Percentiles rank a stretch among this genome's conserved stretches.
These are phyloP conservation scores for Shiraia sp. DNA, from an alignment of 2,329 filamentous ascomycete species.

Conservation along the genomic window DNA sequence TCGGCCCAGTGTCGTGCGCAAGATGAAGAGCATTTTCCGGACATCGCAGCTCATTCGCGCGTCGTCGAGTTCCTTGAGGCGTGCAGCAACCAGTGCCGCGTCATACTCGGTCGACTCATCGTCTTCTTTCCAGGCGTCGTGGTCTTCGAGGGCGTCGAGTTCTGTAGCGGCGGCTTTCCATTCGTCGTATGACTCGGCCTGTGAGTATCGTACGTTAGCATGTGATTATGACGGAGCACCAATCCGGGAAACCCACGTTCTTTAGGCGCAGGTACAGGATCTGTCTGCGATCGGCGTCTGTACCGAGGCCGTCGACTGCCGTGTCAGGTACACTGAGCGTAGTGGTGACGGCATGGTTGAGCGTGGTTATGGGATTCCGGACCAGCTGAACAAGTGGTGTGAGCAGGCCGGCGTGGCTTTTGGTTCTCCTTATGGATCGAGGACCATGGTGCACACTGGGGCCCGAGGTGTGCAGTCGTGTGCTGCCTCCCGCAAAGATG, in stretches of 20 bases:
- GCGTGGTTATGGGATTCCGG: slow-evolving; percentile 36
- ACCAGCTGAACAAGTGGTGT: slow-evolving; percentile 42
- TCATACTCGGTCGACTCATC: slow-evolving; percentile 72
- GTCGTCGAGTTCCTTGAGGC: slow-evolving; percentile 74
- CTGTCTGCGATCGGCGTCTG: slow-evolving; percentile 53
- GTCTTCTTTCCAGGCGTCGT: slow-evolving; percentile 79
- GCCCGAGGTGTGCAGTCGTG: slow-evolving; percentile 30
- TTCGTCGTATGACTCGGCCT: slow-evolving; percentile 70
- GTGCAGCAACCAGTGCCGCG: slow-evolving; percentile 66
- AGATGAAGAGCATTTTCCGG: slow-evolving; percentile 74
- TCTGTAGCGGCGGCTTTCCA: slow-evolving; percentile 78
- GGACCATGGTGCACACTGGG: slow-evolving; percentile 11
- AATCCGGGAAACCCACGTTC: slow-evolving; percentile 56
- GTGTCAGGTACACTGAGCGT: slow-evolving; percentile 17
- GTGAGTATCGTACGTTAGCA: slow-evolving; percentile 27
- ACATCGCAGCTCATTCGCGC: slow-evolving; percentile 74
- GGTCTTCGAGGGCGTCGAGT: slow-evolving; percentile 78
- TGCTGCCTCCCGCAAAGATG: slow-evolving; percentile 35
- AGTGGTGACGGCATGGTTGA: slow-evolving; percentile 14
- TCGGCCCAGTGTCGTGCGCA: slow-evolving; percentile 78
- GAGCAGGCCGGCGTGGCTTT: slow-evolving; percentile 38
- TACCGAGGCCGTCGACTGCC: slow-evolving; percentile 5
- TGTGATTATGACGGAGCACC: slow-evolving; percentile 23
- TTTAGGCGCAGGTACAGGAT: slow-evolving; percentile 67
- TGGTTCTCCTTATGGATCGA: slow-evolving; percentile 23